Evolutionary conservation across 129 eudicot species (phyloP).

Genomic region (Lactuca sativa): DNA sequence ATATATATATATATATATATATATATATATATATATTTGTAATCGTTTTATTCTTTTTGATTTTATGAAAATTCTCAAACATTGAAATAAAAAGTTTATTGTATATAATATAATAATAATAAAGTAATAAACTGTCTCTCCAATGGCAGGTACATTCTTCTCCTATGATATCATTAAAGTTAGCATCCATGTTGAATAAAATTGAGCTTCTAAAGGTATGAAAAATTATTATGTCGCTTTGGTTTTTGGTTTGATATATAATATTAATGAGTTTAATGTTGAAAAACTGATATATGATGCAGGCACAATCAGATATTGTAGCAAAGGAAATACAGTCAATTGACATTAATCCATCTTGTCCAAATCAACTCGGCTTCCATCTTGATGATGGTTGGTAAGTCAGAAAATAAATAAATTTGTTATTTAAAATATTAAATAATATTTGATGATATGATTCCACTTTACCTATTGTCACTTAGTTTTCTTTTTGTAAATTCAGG

Average conservation of each 20-base stretch:
- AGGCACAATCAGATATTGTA: conserved; percentile 88
- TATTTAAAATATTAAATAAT: conserved; percentile 5
- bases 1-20: too few species aligned
- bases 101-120: background rate
- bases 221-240: background rate
- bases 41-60: background rate
- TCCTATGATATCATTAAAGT: conserved; percentile 63
- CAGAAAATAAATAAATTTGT: conserved; percentile 1
- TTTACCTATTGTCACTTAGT: background rate
- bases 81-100: conserved; percentile 7
- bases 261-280: conserved; percentile 1
- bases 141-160: conserved; percentile 48
- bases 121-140: conserved; percentile 13
- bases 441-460: too few species aligned
- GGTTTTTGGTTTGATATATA: background rate
- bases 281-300: conserved; percentile 23
- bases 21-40: too few species aligned
- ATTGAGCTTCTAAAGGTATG: conserved; percentile 76
- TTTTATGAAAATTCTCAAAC: background rate
- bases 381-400: conserved; percentile 99
- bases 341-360: conserved; percentile 69
- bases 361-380: conserved; percentile 81
- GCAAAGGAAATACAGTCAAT: conserved; percentile 73
- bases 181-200: conserved; percentile 71
- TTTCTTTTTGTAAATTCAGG: conserved; percentile 42